phyloP scores from a whole-genome alignment of 2,329 filamentous ascomycete genomes.

The Dothideomycetes sp. region DNA sequence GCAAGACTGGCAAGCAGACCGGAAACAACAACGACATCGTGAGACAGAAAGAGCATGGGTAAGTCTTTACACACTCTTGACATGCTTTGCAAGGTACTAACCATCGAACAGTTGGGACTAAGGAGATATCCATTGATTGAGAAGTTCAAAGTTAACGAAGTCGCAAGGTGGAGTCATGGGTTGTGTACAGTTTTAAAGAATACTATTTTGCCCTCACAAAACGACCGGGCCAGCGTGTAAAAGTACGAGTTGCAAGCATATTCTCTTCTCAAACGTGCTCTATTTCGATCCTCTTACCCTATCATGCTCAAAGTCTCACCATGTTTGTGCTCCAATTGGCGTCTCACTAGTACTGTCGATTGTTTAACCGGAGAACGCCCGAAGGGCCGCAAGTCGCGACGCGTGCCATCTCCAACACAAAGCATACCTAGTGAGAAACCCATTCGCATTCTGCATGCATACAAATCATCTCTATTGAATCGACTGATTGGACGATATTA shows the following conservation, averaged over 20 bases:
- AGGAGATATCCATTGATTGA: neutral
- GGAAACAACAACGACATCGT: constrained; percentile 58
- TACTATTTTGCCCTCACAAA: constrained; percentile 6
- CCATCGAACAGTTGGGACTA: constrained; percentile 3
- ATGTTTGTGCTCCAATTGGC: no score
- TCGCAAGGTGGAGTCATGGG: constrained; percentile 9
- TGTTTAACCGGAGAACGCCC: no score
- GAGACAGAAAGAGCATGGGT: constrained; percentile 74
- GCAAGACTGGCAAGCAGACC: constrained; percentile 66
- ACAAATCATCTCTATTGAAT: no score
- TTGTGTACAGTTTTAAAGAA: constrained; percentile 12
- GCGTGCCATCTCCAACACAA: no score
- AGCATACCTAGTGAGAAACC: no score
- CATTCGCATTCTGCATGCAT: no score
- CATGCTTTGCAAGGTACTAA: neutral
- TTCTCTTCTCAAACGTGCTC: no score
- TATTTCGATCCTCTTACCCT: no score
- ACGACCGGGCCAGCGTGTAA: constrained; percentile 6
- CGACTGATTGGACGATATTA: no score
- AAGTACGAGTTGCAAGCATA: neutral
- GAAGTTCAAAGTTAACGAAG: constrained; percentile 1
- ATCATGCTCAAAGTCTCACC: no score
- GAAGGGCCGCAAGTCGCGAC: no score
- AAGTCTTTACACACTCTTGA: constrained; percentile 32
- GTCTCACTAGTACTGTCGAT: no score